phyloP scores from a whole-genome alignment of 1,284 basidiomycete species.

The Phlebopus sp. region DNA sequence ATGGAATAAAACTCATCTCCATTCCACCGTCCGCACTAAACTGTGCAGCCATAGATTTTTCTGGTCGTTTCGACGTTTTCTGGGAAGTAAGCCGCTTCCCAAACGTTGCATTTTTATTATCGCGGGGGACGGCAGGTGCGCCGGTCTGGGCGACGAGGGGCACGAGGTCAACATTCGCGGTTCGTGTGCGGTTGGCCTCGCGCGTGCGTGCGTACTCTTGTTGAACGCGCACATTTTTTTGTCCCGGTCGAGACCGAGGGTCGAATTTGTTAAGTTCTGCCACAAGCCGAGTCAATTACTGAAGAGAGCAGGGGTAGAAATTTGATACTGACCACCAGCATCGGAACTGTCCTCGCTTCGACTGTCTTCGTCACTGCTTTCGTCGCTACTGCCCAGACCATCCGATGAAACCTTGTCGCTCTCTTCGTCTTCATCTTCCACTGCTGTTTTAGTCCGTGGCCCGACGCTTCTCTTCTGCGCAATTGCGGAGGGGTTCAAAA shows the following conservation, averaged over 20 bases:
- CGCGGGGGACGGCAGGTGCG: constrained; percentile 28
- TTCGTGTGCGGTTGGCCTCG: constrained; percentile 36
- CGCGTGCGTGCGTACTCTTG: constrained; percentile 43
- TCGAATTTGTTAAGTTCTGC: constrained; percentile 52
- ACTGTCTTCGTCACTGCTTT: constrained; percentile 42
- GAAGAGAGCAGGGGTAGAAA: constrained; percentile 19
- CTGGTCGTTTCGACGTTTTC: constrained; percentile 13
- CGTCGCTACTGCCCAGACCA: constrained; percentile 51
- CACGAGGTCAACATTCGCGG: constrained; percentile 54
- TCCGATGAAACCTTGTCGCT: constrained; percentile 79
- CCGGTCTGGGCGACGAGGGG: constrained; percentile 54
- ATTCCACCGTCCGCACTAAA: constrained; percentile 48
- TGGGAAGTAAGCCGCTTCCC: constrained; percentile 57
- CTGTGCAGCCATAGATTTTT: constrained; percentile 12
- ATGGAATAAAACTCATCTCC: constrained; percentile 68
- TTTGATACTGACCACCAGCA: constrained; percentile 44
- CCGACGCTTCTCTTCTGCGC: constrained; percentile 44
- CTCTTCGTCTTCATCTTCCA: constrained; percentile 88
- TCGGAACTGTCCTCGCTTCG: constrained; percentile 53
- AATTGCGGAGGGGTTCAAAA: constrained; percentile 86
- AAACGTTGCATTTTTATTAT: constrained; percentile 58
- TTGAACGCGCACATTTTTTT: constrained; percentile 45
- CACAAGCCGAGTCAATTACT: constrained; percentile 9
- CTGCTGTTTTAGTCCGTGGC: constrained; percentile 64
- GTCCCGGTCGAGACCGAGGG: constrained; percentile 39